Evolutionary conservation across 2,329 filamentous ascomycete species (phyloP).

Genomic region (Diaporthe citrichinensis): DNA sequence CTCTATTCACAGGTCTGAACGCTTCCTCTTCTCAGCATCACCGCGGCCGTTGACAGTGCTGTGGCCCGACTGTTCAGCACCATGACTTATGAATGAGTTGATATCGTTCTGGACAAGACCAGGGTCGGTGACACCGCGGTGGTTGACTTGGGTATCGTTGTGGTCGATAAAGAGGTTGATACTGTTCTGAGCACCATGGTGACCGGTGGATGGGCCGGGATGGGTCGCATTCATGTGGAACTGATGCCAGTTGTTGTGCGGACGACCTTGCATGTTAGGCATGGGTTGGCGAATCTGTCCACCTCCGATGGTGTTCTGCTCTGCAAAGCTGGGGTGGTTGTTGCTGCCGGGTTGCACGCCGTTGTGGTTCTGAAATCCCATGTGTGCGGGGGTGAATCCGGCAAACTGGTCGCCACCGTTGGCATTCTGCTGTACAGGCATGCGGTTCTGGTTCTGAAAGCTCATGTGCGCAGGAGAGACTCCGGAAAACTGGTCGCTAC

Average conservation of each 20-base stretch:
- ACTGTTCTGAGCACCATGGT: not conserved
- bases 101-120: too few relatives aligned
- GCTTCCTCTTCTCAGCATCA: not conserved
- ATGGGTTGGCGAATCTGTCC: not conserved
- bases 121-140: too few relatives aligned
- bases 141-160: not conserved
- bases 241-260: not conserved
- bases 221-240: not conserved
- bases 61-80: not conserved
- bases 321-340: not conserved
- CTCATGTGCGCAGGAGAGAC: not conserved
- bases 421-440: too few relatives aligned
- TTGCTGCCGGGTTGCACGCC: too few relatives aligned
- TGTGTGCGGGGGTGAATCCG: not conserved
- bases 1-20: not conserved
- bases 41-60: not conserved
- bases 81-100: too few relatives aligned
- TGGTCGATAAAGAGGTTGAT: not conserved
- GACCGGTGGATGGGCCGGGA: not conserved
- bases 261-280: too few relatives aligned
- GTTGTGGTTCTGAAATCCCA: too few relatives aligned
- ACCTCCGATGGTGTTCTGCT: not conserved
- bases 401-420: not conserved
- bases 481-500: too few relatives aligned
- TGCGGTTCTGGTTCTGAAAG: not conserved